These are phyloP conservation scores for Ploettnerulaceae sp. DNA, from an alignment of 2,329 filamentous ascomycete genomes.

Conservation along the genomic window DNA sequence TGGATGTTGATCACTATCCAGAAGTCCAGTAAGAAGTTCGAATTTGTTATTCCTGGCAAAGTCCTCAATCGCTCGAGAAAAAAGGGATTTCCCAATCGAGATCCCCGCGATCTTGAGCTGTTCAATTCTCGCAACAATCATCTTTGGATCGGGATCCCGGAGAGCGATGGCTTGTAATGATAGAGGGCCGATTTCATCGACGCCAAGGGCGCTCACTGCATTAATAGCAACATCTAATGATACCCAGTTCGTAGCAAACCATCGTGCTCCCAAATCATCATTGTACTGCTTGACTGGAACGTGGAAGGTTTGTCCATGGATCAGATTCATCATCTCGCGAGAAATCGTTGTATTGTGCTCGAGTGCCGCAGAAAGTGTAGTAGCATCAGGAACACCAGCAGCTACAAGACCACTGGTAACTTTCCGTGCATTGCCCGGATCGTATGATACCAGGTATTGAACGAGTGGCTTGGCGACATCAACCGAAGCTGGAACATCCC, in stretches of 20 bases:
- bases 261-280: conserved; percentile 69
- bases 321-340: conserved; percentile 33
- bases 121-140: conserved; percentile 54
- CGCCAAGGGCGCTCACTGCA: conserved; percentile 64
- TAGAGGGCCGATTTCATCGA: conserved; percentile 67
- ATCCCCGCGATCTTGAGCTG: conserved; percentile 60
- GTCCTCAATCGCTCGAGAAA: conserved; percentile 58
- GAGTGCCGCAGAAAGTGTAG: conserved; percentile 11
- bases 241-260: conserved; percentile 75
- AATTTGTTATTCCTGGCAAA: conserved; percentile 53
- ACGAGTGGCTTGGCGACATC: conserved; percentile 39
- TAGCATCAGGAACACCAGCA: conserved; percentile 25
- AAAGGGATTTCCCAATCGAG: conserved; percentile 55
- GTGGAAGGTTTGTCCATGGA: conserved; percentile 29
- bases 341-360: conserved; percentile 22
- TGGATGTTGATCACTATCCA: conserved; percentile 58
- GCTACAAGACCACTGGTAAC: conserved; percentile 27
- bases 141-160: conserved; percentile 52
- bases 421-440: conserved; percentile 23
- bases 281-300: conserved; percentile 47
- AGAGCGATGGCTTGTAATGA: conserved; percentile 74
- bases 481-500: conserved; percentile 39
- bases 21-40: conserved; percentile 26
- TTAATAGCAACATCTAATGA: conserved; percentile 67
- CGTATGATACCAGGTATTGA: conserved; percentile 35